Evolutionary conservation across 352 stramenopile species (phyloP), one percentile per base, ranked within the genome.

Genomic region (Thalassiosira hispida): DNA sequence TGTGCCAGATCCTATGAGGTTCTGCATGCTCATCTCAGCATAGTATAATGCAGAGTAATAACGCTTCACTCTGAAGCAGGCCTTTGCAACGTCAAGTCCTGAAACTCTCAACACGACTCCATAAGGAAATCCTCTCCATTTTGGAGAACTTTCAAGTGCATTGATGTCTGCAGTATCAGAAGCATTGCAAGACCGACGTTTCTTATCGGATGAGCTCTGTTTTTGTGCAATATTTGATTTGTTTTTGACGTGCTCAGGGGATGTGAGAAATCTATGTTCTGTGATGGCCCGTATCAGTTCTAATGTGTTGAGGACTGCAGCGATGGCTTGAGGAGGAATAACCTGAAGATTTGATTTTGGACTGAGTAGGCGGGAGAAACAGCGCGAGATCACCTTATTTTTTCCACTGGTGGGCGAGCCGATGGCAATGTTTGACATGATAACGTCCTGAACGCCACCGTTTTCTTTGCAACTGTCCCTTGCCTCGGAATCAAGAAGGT

Each of bases 21-120:
- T 87, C 63, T 80, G 57, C 80, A 87, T 87, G n/a, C 70, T 79
- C 69, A 92, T 88, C 27, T 94, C 88, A 29, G 86, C 75, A 69
- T 91, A 95, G 64, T 91, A 92, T 23, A 95, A 65, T 33, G 86
- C 85, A 52, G 81, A 89, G 38, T 79, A 79, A 76, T 84, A 92
- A 22, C 77, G 65, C 35, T 87, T 84, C 9, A 79, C 52, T 46
- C 77, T 46, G 18, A 91, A 80, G 61, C 87, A 93, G 23, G 87
- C 86, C 31, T 65, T 53, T 25, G 87, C 85, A 56, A 94, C 67
- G 65, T 84, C 57, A 20, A 91, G 62, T 40, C 90, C 90, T 71
- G 85, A 75, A 31, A 95, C 55, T n/a, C 77, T 74, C 22, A 95
- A 53, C 22, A 91, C 87, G 55, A 89, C 62, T 27, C 90, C 88